These are phyloP conservation scores for Pterula multifida DNA, from an alignment of 1,284 basidiomycete genomes.

Conservation along the genomic window DNA sequence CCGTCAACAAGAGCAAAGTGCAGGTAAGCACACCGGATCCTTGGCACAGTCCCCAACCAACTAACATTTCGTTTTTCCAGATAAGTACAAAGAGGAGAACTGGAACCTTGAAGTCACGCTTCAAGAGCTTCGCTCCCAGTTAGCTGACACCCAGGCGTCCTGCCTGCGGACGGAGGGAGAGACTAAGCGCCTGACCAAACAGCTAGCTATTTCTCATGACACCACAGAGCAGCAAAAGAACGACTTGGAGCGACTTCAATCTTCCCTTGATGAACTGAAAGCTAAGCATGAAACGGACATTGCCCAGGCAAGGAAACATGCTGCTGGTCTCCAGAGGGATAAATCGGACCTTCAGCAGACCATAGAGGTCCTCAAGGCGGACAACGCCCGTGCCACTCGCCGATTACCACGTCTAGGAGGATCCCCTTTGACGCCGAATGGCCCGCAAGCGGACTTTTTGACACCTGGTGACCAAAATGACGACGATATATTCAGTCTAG, in stretches of 20 bases:
- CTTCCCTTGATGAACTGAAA: conserved; percentile 55
- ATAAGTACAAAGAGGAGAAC: conserved; percentile 93
- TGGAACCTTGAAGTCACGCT: conserved; percentile 95
- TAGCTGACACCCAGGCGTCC: conserved; percentile 55
- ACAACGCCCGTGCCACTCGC: conserved; percentile 48
- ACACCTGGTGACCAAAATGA: conserved; percentile 50
- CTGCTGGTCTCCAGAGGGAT: conserved; percentile 82
- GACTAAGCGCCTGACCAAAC: conserved; percentile 68
- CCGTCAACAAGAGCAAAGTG: conserved; percentile 64
- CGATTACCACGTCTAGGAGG: conserved; percentile 47
- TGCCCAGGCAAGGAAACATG: conserved; percentile 78
- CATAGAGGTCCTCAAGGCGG: conserved; percentile 64
- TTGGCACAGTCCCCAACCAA: conserved; percentile 4
- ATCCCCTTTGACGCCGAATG: conserved; percentile 57
- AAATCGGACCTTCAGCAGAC: conserved; percentile 83
- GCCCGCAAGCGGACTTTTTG: conserved; percentile 33
- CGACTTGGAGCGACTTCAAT: conserved; percentile 64
- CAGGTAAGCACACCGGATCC: conserved; percentile 36
- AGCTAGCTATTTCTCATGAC: conserved; percentile 67
- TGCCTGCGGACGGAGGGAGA: conserved; percentile 71
- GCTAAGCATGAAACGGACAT: conserved; percentile 89
- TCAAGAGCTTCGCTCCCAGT: conserved; percentile 74
- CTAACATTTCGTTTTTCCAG: conserved; percentile 18
- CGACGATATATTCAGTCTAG: conserved; percentile 58
- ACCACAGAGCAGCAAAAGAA: conserved; percentile 77